Conservation (phyloP, 805 yeast genomes). For the Yamadazyma paraphyllophila region DNA sequence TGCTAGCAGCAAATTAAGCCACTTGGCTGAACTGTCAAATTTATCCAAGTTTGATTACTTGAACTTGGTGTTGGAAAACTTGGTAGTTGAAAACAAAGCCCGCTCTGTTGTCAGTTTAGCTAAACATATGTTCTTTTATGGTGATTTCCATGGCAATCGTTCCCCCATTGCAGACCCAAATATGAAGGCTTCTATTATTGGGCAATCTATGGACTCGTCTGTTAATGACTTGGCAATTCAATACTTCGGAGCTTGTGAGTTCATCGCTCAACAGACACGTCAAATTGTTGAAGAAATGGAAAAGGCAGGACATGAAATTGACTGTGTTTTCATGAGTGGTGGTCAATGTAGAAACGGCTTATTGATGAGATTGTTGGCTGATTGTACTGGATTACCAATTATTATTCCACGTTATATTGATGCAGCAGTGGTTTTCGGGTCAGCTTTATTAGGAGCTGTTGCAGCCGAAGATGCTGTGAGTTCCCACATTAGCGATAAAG, state of each 20-base stretch:
- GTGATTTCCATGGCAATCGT: slow-evolving; percentile 95
- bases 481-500: slow-evolving; percentile 32
- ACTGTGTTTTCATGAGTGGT: slow-evolving; percentile 84
- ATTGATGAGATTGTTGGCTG: slow-evolving; percentile 85
- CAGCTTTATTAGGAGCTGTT: slow-evolving; percentile 92
- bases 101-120: slow-evolving; percentile 80
- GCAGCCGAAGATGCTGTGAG: slow-evolving; percentile 69
- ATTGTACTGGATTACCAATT: slow-evolving; percentile 88
- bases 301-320: slow-evolving; percentile 71
- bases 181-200: slow-evolving; percentile 91
- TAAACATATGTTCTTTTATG: slow-evolving; percentile 85
- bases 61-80: slow-evolving; percentile 68
- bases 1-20: slow-evolving; percentile 70
- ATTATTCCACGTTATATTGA: slow-evolving; percentile 93
- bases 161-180: slow-evolving; percentile 95
- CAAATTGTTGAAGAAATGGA: slow-evolving; percentile 89
- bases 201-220: slow-evolving; percentile 87
- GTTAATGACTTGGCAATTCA: slow-evolving; percentile 80
- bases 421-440: slow-evolving; percentile 95
- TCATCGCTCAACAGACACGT: slow-evolving; percentile 95
- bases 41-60: slow-evolving; percentile 79
- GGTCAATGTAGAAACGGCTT: slow-evolving; percentile 95
- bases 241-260: slow-evolving; percentile 93
- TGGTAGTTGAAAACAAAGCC: slow-evolving; percentile 54
- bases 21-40: slow-evolving; percentile 63